These are phyloP conservation scores for Talaromyces sp. DNA, from an alignment of 2,329 filamentous ascomycete species.

Conservation along the genomic window DNA sequence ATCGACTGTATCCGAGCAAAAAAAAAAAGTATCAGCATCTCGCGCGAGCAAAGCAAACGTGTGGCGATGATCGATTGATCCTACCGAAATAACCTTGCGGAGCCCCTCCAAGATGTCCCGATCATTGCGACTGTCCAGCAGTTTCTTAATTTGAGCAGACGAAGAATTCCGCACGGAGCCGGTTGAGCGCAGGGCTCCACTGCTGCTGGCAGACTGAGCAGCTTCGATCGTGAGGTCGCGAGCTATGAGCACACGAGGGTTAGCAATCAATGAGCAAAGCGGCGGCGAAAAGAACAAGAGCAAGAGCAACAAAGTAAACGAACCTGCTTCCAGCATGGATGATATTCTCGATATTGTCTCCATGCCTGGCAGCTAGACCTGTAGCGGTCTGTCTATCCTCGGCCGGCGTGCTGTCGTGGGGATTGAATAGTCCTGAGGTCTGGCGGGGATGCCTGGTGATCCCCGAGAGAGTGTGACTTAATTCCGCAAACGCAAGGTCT, in stretches of 20 bases:
- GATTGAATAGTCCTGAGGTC: not conserved
- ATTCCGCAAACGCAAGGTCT: not conserved
- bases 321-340: constrained; percentile 89
- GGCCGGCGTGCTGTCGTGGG: constrained; percentile 17
- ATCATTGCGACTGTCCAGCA: constrained; percentile 90
- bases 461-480: not conserved
- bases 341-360: constrained; percentile 95
- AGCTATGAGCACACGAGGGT: constrained; percentile 51
- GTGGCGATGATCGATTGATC: not conserved
- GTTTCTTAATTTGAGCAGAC: constrained; percentile 83
- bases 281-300: not conserved
- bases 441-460: not conserved
- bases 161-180: constrained; percentile 64
- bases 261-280: constrained; percentile 8
- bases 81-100: constrained; percentile 79
- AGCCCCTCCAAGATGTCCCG: constrained; percentile 89
- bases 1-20: constrained; percentile 66
- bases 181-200: constrained; percentile 48
- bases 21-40: not conserved
- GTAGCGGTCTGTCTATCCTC: constrained; percentile 2
- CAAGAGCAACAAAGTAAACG: constrained; percentile 20
- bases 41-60: not conserved
- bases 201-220: constrained; percentile 73
- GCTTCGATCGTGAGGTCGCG: constrained; percentile 97
- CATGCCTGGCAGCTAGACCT: constrained; percentile 53